Base-by-base conservation (phyloP, 2,329 filamentous ascomycete genomes). In the Penicillium paneum region DNA sequence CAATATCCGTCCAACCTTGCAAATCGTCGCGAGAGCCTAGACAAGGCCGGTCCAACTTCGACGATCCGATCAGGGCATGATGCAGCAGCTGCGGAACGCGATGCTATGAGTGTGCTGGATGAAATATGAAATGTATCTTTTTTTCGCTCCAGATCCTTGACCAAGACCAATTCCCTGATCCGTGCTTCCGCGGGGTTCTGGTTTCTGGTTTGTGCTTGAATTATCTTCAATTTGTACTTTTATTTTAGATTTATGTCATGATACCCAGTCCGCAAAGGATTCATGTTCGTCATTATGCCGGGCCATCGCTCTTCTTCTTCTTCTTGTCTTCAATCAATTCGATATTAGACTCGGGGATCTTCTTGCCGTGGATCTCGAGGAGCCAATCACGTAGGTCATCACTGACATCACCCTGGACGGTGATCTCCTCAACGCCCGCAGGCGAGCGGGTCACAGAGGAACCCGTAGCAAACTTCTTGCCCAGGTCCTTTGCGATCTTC, bases 391-490 rank as follows among this genome's bases (percentile, higher is more conserved):
- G 84, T 61, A 99, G 87, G 76, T 99, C 94, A 67, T 94, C 90
- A 72, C 91, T 96, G 59, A 99, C 86, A 76, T 99, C 94, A 32
- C 94, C 94, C 77, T 99, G 94, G 19, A 99, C 91, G 5, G 96
- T 95, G 71, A 99, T 97, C 77, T 97, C 94, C 76, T 99, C 94
- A 17, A 89, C 89, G 21, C 90, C 91, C 52, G 85, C 86, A 0
- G 91, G 83, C 1, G 89, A 83, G 78, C 97, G 96, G 8, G 93
- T 97, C 41, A 99, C 94, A 41, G 88, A 92, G 15, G 87, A 88
- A 0, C 94, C 94, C 10, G 94, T 97, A 29, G 94, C 94, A 70
- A 99, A 97, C 77, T 97, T 97, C 83, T 97, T 99, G 59, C 94
- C 94, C 64, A 97, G 87, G 69, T 97, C 94, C 80, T 97, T 97